These are phyloP conservation scores for Schoenoplectus triqueter DNA, from an alignment of 202 grass and related monocot genomes.

Conservation along the genomic window DNA sequence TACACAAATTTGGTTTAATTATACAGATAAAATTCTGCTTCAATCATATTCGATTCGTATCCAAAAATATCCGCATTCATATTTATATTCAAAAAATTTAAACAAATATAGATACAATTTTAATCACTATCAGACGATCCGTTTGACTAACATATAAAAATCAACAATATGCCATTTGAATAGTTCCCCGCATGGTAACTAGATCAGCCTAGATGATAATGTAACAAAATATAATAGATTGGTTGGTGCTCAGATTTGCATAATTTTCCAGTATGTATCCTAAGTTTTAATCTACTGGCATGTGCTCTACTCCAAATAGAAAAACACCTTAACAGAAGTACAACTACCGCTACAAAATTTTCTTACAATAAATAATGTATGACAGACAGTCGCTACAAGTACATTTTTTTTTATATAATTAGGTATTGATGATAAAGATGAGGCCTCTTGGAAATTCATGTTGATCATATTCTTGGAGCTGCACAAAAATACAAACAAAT, in stretches of 20 bases:
- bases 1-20: neutral
- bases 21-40: no score
- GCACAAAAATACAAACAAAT: constrained; percentile 19
- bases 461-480: constrained; percentile 48
- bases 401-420: neutral
- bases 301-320: neutral
- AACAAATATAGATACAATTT: no score
- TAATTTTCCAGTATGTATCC: neutral
- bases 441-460: neutral
- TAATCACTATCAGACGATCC: no score
- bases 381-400: neutral
- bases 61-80: no score
- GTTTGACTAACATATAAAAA: neutral
- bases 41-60: no score
- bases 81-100: no score
- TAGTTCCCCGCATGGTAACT: neutral
- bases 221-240: constrained; percentile 1
- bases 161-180: neutral
- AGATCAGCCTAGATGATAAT: neutral
- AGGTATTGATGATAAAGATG: neutral
- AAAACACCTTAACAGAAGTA: neutral
- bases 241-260: neutral
- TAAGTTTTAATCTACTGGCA: neutral
- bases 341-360: neutral
- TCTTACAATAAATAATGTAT: neutral